Percentiles rank a stretch among this genome's conserved stretches.
Conservation (phyloP, 345 rosid genomes). For the Carallia brachiata region DNA sequence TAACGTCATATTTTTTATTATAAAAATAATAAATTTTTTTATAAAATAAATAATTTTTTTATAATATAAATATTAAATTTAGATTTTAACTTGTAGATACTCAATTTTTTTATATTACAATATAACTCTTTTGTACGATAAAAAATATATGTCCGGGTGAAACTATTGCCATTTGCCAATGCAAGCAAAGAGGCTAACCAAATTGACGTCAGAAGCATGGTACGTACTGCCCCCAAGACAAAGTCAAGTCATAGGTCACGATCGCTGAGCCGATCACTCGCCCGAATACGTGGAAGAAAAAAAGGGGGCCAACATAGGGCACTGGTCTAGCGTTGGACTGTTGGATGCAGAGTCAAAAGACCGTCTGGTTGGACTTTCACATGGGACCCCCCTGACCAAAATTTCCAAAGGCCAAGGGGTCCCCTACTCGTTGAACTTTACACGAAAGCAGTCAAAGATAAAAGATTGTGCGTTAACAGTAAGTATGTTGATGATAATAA, state of each 20-base stretch:
- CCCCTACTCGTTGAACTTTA: neutral
- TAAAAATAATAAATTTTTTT: no score
- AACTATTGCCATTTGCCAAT: no score
- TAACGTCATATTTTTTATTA: no score
- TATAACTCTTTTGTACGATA: no score
- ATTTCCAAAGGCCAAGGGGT: neutral
- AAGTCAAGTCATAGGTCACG: slow-evolving; percentile 17
- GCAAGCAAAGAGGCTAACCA: no score
- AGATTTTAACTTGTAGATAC: no score
- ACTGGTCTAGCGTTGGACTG: slow-evolving; percentile 1
- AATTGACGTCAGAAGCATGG: neutral
- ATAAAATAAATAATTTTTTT: no score
- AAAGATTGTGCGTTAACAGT: neutral
- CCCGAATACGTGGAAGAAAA: slow-evolving; percentile 20
- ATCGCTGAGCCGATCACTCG: slow-evolving; percentile 8
- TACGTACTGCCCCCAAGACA: neutral
- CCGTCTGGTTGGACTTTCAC: slow-evolving; percentile 26
- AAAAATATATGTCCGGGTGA: no score
- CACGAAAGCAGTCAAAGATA: neutral
- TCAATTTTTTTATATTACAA: no score
- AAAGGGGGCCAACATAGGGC: neutral
- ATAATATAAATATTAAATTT: no score
- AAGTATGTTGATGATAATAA: no score
- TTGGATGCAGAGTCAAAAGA: slow-evolving; percentile 19
- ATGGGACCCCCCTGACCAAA: slow-evolving; percentile 26